phyloP scores from a whole-genome alignment of 108 stramenopile genomes.

The Poteriospumella lacustris region DNA sequence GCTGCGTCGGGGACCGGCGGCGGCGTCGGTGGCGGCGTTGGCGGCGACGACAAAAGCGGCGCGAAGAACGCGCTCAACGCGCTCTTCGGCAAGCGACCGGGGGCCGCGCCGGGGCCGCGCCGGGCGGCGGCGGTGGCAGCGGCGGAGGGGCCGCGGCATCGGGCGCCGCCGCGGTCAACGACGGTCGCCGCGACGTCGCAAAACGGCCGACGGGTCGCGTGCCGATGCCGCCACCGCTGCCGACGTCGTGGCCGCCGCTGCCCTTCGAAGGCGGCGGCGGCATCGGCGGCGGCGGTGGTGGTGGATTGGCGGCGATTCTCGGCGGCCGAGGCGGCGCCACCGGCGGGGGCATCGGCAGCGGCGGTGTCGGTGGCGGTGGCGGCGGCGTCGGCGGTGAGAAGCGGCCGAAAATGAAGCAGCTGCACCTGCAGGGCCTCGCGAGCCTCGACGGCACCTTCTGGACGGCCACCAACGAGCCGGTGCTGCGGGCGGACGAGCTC shows the following conservation, averaged over 20 bases:
- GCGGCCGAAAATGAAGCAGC: neutral
- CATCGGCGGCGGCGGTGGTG: neutral
- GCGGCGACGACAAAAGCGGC: no score
- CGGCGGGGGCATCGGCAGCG: neutral
- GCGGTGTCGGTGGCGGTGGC: neutral
- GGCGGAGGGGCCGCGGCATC: no score
- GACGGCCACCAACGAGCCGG: neutral
- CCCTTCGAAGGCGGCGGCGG: neutral
- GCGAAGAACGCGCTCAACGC: no score
- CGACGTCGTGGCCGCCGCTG: slow-evolving; percentile 21
- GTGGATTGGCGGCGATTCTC: neutral
- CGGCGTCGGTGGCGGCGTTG: no score
- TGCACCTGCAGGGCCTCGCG: neutral
- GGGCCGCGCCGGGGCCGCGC: no score
- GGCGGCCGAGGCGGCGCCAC: neutral
- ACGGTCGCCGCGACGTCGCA: no score
- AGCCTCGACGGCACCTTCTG: slow-evolving; percentile 19
- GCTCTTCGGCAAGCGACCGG: no score
- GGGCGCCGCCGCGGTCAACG: no score
- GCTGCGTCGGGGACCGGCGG: no score
- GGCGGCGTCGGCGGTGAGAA: neutral
- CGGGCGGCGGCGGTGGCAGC: no score
- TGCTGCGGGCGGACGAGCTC: neutral
- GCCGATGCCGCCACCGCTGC: slow-evolving; percentile 18
- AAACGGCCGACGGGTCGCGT: neutral